phyloP scores from a whole-genome alignment of 192 early-diverging fungal genomes.

The Lunasporangiospora selenospora region DNA sequence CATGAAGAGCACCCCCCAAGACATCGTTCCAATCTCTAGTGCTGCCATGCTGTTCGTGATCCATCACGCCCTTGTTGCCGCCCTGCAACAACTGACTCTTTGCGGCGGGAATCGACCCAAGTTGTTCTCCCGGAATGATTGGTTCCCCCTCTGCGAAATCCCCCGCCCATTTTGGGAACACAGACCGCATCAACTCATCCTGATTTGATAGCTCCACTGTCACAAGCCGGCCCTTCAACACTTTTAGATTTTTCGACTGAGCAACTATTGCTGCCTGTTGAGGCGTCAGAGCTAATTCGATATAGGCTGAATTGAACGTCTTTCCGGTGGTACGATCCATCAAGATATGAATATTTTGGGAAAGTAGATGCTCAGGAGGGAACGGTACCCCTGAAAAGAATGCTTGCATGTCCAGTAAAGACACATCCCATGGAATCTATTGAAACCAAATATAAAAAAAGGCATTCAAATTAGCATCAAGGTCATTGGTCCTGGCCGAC shows the following conservation, averaged over 20 bases:
- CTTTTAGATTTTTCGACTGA: slow-evolving; percentile 58
- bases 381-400: slow-evolving; percentile 54
- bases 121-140: slow-evolving; percentile 30
- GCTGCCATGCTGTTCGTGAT: no score
- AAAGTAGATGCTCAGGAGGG: slow-evolving; percentile 48
- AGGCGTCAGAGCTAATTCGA: slow-evolving; percentile 61
- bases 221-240: slow-evolving; percentile 69
- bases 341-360: slow-evolving; percentile 62
- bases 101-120: no score
- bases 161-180: slow-evolving; percentile 69
- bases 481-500: background rate
- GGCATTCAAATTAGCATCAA: background rate
- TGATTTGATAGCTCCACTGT: slow-evolving; percentile 55
- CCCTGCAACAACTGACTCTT: no score
- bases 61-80: no score
- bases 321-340: slow-evolving; percentile 68
- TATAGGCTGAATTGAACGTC: slow-evolving; percentile 69
- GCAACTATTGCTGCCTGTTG: slow-evolving; percentile 62
- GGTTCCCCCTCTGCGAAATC: slow-evolving; percentile 55
- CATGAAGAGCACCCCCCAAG: no score
- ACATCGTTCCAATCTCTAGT: no score
- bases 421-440: slow-evolving; percentile 69
- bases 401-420: slow-evolving; percentile 54
- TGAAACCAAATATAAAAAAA: background rate
- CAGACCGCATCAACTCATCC: slow-evolving; percentile 59